Conservation (phyloP, 1,284 basidiomycete species). For the Cryptococcus wingfieldii region DNA sequence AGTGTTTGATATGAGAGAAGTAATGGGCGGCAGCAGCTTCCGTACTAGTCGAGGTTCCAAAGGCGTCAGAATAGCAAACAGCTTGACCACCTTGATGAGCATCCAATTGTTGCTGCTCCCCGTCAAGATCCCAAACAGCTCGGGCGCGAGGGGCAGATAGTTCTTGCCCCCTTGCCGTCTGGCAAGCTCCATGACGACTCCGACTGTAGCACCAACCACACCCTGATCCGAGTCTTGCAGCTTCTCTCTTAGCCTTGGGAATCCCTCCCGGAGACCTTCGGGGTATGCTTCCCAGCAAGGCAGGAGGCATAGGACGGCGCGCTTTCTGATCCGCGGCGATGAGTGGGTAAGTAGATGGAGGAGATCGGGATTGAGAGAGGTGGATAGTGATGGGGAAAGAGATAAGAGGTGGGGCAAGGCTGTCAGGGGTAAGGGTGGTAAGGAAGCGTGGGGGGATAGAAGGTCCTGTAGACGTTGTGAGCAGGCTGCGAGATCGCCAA, state of each 20-base stretch:
- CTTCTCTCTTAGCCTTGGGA: constrained; percentile 72
- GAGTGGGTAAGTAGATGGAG: constrained; percentile 88
- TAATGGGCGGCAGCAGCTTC: constrained; percentile 89
- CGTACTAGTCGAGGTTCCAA: constrained; percentile 88
- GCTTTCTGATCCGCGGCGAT: constrained; percentile 78
- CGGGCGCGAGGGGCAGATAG: constrained; percentile 80
- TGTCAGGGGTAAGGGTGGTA: constrained; percentile 77
- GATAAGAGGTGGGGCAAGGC: constrained; percentile 86
- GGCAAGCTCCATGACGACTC: constrained; percentile 90
- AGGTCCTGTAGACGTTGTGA: constrained; percentile 62
- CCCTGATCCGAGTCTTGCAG: constrained; percentile 82
- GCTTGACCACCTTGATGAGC: constrained; percentile 97
- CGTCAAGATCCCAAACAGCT: constrained; percentile 89
- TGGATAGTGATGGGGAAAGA: constrained; percentile 79
- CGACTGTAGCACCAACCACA: constrained; percentile 88
- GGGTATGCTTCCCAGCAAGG: constrained; percentile 74
- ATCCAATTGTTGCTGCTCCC: constrained; percentile 98
- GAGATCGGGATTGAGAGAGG: constrained; percentile 82
- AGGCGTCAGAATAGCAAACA: constrained; percentile 86
- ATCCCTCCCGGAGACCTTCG: constrained; percentile 64
- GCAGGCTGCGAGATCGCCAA: not conserved
- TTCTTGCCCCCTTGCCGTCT: constrained; percentile 66
- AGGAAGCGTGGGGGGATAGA: constrained; percentile 63
- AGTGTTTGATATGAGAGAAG: constrained; percentile 90
- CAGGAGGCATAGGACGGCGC: constrained; percentile 77